These are phyloP conservation scores for Stromatinia cepivora DNA, from an alignment of 2,329 filamentous ascomycete species.

Conservation along the genomic window DNA sequence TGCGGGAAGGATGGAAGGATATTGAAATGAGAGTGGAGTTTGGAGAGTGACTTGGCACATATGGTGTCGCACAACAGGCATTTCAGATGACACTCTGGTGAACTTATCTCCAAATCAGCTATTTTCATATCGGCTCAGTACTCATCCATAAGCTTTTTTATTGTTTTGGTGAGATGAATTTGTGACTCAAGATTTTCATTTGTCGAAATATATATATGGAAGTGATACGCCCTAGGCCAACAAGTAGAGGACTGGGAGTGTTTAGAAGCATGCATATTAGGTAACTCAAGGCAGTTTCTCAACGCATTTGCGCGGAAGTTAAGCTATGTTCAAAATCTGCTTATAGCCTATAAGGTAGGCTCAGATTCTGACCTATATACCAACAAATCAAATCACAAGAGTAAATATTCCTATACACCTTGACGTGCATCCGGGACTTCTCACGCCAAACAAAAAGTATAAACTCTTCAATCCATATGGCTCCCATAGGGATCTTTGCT, in stretches of 20 bases:
- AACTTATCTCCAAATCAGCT: not conserved
- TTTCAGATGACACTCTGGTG: not conserved
- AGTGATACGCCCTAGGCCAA: not conserved
- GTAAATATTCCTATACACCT: not conserved
- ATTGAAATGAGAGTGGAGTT: not conserved
- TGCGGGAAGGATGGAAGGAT: not conserved
- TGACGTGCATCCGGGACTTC: accelerated
- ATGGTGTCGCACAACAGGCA: too few relatives aligned
- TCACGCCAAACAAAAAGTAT: not conserved
- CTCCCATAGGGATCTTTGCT: not conserved
- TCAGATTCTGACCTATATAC: not conserved
- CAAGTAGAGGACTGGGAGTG: not conserved
- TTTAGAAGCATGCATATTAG: not conserved
- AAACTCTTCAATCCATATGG: not conserved
- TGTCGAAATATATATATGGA: not conserved
- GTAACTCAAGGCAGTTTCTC: not conserved
- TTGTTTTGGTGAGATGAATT: not conserved
- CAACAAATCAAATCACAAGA: too few relatives aligned
- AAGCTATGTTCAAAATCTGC: not conserved
- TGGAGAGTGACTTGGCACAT: not conserved
- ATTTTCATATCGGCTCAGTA: not conserved
- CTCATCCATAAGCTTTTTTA: not conserved
- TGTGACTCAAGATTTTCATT: not conserved
- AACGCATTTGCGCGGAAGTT: not conserved
- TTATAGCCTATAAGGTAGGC: not conserved